Evolutionary conservation across 768 basidiomycete genomes (phyloP).

Genomic region (Steccherinum ochraceum): DNA sequence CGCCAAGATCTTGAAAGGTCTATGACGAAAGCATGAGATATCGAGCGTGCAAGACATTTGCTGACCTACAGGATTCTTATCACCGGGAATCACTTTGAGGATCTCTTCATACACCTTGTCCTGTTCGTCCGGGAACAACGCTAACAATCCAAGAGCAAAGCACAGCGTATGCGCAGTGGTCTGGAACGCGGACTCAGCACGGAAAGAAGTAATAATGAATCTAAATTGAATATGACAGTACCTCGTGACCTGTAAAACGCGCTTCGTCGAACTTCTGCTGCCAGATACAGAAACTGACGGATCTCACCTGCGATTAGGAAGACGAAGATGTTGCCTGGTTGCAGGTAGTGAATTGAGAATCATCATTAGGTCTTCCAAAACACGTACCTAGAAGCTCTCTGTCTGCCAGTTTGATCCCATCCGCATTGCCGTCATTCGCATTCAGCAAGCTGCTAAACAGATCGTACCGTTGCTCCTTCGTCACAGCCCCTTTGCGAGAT

Average conservation of each 20-base stretch:
- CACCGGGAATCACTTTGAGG: slow-evolving; percentile 20
- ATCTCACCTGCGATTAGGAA: slow-evolving; percentile 46
- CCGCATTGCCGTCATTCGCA: slow-evolving; percentile 34
- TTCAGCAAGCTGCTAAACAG: slow-evolving; percentile 46
- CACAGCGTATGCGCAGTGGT: slow-evolving; percentile 30
- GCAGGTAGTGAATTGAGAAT: not conserved
- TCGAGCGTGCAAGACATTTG: too few relatives aligned
- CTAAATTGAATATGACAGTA: not conserved
- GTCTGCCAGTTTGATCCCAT: slow-evolving; percentile 32
- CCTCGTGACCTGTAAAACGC: slow-evolving; percentile 34
- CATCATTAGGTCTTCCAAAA: not conserved
- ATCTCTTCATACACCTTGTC: slow-evolving; percentile 29
- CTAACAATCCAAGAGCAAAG: slow-evolving; percentile 30
- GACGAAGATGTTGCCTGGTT: slow-evolving; percentile 31
- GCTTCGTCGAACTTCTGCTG: too few relatives aligned
- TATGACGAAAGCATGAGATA: too few relatives aligned
- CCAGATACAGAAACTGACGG: too few relatives aligned
- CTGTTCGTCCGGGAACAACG: slow-evolving; percentile 34
- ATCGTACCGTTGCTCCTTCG: slow-evolving; percentile 38
- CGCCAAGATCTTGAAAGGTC: slow-evolving; percentile 25
- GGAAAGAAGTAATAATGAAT: too few relatives aligned
- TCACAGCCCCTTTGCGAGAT: slow-evolving; percentile 30
- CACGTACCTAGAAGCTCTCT: slow-evolving; percentile 33
- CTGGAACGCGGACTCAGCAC: slow-evolving; percentile 7
- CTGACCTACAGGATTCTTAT: slow-evolving; percentile 21